Evolutionary conservation across 2,329 filamentous ascomycete species (phyloP), one percentile per base, ranked within the genome.

Genomic region (Ceratocystis cubensis): DNA sequence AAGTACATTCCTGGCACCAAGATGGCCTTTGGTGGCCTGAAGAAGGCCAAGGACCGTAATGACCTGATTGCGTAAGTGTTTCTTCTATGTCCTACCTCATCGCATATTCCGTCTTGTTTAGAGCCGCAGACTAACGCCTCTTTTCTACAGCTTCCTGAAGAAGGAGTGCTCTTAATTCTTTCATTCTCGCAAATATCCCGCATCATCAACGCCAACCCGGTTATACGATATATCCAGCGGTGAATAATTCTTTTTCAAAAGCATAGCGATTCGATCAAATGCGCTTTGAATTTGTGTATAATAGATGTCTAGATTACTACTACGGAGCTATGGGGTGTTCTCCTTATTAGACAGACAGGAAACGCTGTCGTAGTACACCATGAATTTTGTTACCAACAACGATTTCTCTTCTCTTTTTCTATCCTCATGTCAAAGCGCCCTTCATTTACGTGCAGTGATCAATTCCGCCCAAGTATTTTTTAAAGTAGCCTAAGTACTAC

Each of bases 1-100:
- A 97, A 97, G 86, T 99, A 92, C 87, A 96, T 99, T 72, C 94
- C 94, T 73, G 94, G 94, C 73, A 99, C 94, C 82, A 99, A 97
- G 91, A 99, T 99, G 94, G 94, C 94, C 75, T 99, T 97, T 78
- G 94, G 94, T 82, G 94, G 94, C 79, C 86, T 99, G 76, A 99
- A 99, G 92, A 99, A 99, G 90, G 85, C 86, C 77, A 97, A 97
- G 89, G 94, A 97, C 83, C 86, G 94, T 79, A 96, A 97, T 79
- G 93, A 99, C 80, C 84, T 99, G 75, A 96, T 99, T 86, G 91
- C 91, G 88, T 93, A 88, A 74, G 88, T 84, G 70, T 44, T 44
- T n/a, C 53, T 30, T n/a, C 22, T 13, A 30, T 17, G 7, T 22
- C 6, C 25, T 20, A 13, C 1, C 10, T 13, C 8, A 3, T 8